Evolutionary conservation across 306 rosid species (phyloP), one percentile per base, ranked within the genome.

Genomic region (Argentina anserina): DNA sequence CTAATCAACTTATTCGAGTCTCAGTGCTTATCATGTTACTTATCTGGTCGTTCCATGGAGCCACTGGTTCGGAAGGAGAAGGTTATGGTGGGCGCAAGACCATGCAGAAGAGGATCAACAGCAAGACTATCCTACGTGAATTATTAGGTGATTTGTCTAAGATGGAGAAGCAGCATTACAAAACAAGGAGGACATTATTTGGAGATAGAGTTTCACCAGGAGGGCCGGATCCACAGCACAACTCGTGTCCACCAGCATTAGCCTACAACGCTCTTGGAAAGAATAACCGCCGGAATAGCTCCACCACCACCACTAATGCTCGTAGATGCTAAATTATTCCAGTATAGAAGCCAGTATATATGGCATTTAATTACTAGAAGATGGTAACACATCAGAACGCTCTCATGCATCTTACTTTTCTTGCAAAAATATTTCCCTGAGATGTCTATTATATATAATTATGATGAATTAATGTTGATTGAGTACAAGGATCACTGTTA

Each of bases 1-100:
- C 42, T 39, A 39, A 9, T 17, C 6, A 5, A 31, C 5, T 70
- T 34, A n/a, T 63, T 41, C 58, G 50, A 62, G 76, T 41, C 21
- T 50, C 45, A 21, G 9, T 70, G 15, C 65, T 77, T 41, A 70
- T 77, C 28, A 70, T 77, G 37, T 29, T 77, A 29, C 72, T 77
- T 47, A 62, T 70, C 23, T 39, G 58, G 46, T 70, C 71, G 49
- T 28, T 23, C 9, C 65, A 70, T 62, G 59, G 21, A 11, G 33
- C 62, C 18, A n/a, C 62, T 21, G 39, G 66, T 45, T 50, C 49
- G n/a, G 76, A 70, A 70, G 81, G 45, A 6, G 2, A 37, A 34
- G 43, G 28, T 34, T 39, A 26, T 49, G 50, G 26, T 0, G 61
- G 39, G 50, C 70, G 65, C 47, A 76, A 69, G 75, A 34, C 75